Conservation (phyloP, 2,329 filamentous ascomycete genomes). For the Boeremia exigua region DNA sequence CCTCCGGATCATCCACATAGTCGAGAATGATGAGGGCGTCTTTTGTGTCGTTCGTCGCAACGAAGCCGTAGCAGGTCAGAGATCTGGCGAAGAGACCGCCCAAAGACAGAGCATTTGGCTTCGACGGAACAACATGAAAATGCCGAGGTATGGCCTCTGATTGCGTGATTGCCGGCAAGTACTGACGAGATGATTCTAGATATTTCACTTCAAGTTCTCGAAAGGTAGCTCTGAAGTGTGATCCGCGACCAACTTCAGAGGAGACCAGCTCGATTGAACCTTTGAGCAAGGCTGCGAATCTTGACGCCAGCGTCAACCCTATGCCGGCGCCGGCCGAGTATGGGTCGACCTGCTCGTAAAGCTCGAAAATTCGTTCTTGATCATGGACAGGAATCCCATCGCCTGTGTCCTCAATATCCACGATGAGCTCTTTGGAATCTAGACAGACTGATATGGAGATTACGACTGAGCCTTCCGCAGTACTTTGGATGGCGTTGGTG, state of each 20-base stretch:
- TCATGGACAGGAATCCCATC: background rate
- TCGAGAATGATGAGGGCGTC: background rate
- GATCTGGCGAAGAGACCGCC: background rate
- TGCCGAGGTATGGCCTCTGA: background rate
- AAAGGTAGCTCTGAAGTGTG: background rate
- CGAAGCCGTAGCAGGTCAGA: background rate
- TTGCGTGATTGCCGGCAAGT: background rate
- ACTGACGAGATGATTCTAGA: background rate
- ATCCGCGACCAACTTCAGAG: background rate
- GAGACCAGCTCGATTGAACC: background rate
- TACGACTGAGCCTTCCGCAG: background rate
- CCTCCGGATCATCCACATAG: background rate
- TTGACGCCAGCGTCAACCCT: background rate
- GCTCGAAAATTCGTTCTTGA: background rate
- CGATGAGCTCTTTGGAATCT: background rate
- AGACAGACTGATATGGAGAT: background rate
- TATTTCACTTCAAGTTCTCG: background rate
- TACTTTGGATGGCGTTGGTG: background rate
- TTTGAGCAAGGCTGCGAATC: background rate
- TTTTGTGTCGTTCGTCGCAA: background rate
- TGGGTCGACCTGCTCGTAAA: background rate
- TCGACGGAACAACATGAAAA: background rate
- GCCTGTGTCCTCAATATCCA: background rate
- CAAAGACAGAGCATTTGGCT: background rate
- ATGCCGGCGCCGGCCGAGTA: background rate